Conservation (phyloP, 495 filamentous ascomycete genomes). For the Clavariopsis aquatica region DNA sequence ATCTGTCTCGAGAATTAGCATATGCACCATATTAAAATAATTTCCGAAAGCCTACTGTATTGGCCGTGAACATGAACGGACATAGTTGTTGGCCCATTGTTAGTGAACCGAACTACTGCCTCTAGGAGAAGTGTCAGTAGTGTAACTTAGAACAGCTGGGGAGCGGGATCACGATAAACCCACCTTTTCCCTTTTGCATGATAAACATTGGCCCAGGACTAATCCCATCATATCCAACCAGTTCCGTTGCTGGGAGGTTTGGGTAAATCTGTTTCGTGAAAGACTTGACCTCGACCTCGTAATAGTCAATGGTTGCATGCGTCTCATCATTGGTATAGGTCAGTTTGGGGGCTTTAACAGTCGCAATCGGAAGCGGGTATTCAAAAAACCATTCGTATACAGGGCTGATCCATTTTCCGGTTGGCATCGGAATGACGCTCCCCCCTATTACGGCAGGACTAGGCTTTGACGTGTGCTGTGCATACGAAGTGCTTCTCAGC, state of each 20-base stretch:
- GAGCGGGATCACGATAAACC: not conserved
- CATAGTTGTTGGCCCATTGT: conserved; percentile 42
- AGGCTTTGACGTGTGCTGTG: not conserved
- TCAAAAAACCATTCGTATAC: conserved; percentile 51
- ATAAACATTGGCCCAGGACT: conserved; percentile 52
- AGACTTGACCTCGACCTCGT: conserved; percentile 50
- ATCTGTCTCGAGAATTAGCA: conserved; percentile 9
- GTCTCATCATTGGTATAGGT: conserved; percentile 14
- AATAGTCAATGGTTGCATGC: conserved; percentile 44
- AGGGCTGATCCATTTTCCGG: conserved; percentile 32
- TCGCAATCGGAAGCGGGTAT: conserved; percentile 51
- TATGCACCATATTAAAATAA: not conserved
- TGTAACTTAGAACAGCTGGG: not conserved
- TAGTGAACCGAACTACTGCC: conserved; percentile 53
- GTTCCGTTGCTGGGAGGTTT: conserved; percentile 44
- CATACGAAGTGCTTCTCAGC: not conserved
- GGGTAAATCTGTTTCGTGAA: conserved; percentile 51
- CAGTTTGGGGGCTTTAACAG: conserved; percentile 46
- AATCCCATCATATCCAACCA: conserved; percentile 54
- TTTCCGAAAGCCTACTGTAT: conserved; percentile 34
- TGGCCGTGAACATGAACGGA: conserved; percentile 54
- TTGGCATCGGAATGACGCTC: not conserved
- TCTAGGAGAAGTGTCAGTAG: conserved; percentile 25
- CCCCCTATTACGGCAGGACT: not conserved
- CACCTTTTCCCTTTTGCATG: conserved; percentile 46